Base-by-base conservation (phyloP, 2,329 filamentous ascomycete species). In the Verticillium albo-atrum region DNA sequence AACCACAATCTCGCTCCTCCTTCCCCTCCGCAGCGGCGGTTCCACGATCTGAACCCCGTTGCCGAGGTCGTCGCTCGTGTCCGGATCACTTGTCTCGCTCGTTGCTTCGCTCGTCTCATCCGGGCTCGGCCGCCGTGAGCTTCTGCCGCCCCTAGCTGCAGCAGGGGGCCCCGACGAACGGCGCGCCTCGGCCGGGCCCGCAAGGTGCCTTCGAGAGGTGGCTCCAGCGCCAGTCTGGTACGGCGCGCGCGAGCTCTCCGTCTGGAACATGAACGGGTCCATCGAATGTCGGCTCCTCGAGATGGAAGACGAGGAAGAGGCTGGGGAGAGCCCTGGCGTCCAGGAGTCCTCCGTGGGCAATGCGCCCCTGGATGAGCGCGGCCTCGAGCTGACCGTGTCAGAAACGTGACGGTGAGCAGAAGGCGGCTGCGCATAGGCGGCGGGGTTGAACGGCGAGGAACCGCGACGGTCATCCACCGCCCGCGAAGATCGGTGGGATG, bases 211-310 rank as follows among this genome's bases (percentile, higher is more conserved):
- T 64, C 74, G 74, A 53, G 74, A 69, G 15, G 70, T 63, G 54
- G 68, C 69, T 54, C 70, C 65, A 63, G 72, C 69, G 56, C 68
- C 69, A 57, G 69, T 62, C 30, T 71, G 67, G 57, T 73, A 70
- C 15, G 76, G 65, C 57, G 69, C 70, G 32, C 75, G 77, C 35
- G 79, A 68, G 14, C 77, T 79, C 25, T 71, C 73, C 4, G 78
- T 80, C 70, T 84, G 81, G 67, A 79, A 85, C 62, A 77, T 76
- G 61, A 85, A 85, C 4, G 82, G 82, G 60, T 85, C 79, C 15
- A 72, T 59, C 37, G 61, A 58, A 23, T 68, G 67, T 14, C 64
- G 70, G 28, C 66, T 66, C 34, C 67, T 68, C 23, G 70, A 68
- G 23, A 68, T 68, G 17, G 69, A 66, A 14, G 70, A 68, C n/a